Evolutionary conservation across 345 rosid genomes (phyloP).

Genomic region (Conringia planisiliqua): DNA sequence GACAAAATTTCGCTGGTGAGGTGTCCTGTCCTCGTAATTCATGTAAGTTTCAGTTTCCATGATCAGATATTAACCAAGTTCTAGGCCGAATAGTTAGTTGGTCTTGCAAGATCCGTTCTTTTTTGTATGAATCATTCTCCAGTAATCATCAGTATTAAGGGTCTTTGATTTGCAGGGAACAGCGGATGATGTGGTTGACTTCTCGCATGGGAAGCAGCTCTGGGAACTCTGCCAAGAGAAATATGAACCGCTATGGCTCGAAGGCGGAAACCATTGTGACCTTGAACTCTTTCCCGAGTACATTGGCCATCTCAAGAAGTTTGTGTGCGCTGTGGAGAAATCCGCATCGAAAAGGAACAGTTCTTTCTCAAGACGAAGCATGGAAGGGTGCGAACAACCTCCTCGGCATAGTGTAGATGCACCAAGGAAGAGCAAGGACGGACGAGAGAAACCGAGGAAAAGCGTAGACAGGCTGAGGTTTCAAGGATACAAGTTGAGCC

Average conservation of each 20-base stretch:
- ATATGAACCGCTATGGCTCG: constrained; percentile 91
- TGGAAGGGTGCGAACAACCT: constrained; percentile 48
- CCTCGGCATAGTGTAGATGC: constrained; percentile 60
- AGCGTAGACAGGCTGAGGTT: constrained; percentile 55
- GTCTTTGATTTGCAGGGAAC: constrained; percentile 63
- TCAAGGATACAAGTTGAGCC: constrained; percentile 64
- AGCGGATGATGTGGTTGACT: constrained; percentile 86
- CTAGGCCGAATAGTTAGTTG: background rate
- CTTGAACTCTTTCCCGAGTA: constrained; percentile 83
- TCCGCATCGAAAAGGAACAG: constrained; percentile 57
- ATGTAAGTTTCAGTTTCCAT: constrained; percentile 51
- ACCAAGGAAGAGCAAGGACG: constrained; percentile 68
- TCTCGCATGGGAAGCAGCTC: constrained; percentile 90
- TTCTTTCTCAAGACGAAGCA: constrained; percentile 54
- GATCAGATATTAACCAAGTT: background rate
- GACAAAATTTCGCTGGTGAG: constrained; percentile 85
- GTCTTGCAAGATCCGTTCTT: background rate
- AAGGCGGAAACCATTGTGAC: constrained; percentile 89
- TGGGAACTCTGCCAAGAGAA: constrained; percentile 96
- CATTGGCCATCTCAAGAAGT: constrained; percentile 87
- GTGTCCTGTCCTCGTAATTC: constrained; percentile 90
- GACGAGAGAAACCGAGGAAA: constrained; percentile 67
- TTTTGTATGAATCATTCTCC: background rate
- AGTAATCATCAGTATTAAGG: background rate
- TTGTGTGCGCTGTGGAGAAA: constrained; percentile 72